Evolutionary conservation across 1,284 basidiomycete genomes (phyloP), one percentile per base, ranked within the genome.

Genomic region (Volvariella volvacea): DNA sequence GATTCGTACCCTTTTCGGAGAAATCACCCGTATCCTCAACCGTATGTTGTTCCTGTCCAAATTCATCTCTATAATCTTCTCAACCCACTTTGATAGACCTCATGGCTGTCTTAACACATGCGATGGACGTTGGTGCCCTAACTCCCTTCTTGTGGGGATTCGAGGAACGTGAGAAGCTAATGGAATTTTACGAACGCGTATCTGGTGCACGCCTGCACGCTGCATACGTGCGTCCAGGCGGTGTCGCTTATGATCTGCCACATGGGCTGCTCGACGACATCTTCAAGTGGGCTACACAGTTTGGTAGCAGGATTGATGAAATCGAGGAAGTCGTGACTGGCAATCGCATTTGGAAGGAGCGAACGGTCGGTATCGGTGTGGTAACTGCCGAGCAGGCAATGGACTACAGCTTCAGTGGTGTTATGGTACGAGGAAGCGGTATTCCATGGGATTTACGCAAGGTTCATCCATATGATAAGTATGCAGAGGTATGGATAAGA

Each of bases 81-180:
- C 25, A 14, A 38, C 10, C 19, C 16, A 39, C 42, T 12, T 34
- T 16, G 21, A 21, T 48, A 88, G 86, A 98, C 64, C 75, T 98
- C 52, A 99, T 99, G 96, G 95, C 95, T 48, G 80, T 99, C 50
- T 79, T 99, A 36, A 92, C 95, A 21, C 91, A 96, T 69, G 84
- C 87, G 43, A 92, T 92, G 90, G 92, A 96, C 60, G 95, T 99
- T 50, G 96, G 95, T 62, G 95, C 92, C 50, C 77, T 99, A 4
- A 99, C 96, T 1, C 96, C 95, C 39, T 99, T 98, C 85, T 75
- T 99, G 32, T 99, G 93, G 94, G 96, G 94, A 59, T 98, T 99
- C 75, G 95, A 99, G 69, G 95, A 99, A 70, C 92, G 95, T 53
- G 95, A 99, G 71, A 98, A 99, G 74, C 83, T 99, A 53, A 98